Percentiles rank a stretch among this genome's conserved stretches.
Evolutionary conservation across 2,329 filamentous ascomycete genomes (phyloP).

Genomic region (Geosmithia putterillii): DNA sequence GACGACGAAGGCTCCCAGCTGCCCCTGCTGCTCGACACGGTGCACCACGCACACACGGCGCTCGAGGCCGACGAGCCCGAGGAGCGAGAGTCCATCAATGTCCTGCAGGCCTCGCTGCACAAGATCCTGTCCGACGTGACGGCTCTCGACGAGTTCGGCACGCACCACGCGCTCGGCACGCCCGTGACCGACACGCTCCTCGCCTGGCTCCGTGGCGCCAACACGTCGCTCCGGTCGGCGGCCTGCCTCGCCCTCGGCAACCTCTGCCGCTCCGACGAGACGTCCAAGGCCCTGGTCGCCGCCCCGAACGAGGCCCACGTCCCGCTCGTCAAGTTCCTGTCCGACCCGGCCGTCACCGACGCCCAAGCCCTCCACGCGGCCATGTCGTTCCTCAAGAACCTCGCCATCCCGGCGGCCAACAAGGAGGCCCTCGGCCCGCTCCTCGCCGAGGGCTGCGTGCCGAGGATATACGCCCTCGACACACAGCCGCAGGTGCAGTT

Average conservation of each 20-base stretch:
- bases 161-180: slow-evolving; percentile 27
- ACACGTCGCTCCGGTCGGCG: slow-evolving; percentile 37
- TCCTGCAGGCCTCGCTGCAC: slow-evolving; percentile 36
- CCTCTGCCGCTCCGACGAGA: slow-evolving; percentile 44
- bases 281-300: slow-evolving; percentile 36
- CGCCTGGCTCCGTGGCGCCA: slow-evolving; percentile 29
- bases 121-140: slow-evolving; percentile 40
- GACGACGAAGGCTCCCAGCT: slow-evolving; percentile 15
- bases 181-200: slow-evolving; percentile 27
- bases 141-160: slow-evolving; percentile 32
- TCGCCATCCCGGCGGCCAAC: slow-evolving; percentile 45
- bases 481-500: slow-evolving; percentile 45
- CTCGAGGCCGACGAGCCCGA: slow-evolving; percentile 35
- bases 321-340: slow-evolving; percentile 32
- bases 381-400: slow-evolving; percentile 52
- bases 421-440: slow-evolving; percentile 37
- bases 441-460: slow-evolving; percentile 31
- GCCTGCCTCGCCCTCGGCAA: slow-evolving; percentile 52
- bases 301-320: slow-evolving; percentile 23
- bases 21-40: slow-evolving; percentile 31
- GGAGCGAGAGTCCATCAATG: slow-evolving; percentile 27
- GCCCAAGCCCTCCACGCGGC: slow-evolving; percentile 43
- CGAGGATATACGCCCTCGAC: slow-evolving; percentile 41
- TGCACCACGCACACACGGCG: slow-evolving; percentile 32
- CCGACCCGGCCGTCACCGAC: slow-evolving; percentile 24